Percentiles rank a stretch among this genome's conserved stretches.
Conservation (phyloP, 169 alveolate species). For the Cyclospora cayetanensis region DNA sequence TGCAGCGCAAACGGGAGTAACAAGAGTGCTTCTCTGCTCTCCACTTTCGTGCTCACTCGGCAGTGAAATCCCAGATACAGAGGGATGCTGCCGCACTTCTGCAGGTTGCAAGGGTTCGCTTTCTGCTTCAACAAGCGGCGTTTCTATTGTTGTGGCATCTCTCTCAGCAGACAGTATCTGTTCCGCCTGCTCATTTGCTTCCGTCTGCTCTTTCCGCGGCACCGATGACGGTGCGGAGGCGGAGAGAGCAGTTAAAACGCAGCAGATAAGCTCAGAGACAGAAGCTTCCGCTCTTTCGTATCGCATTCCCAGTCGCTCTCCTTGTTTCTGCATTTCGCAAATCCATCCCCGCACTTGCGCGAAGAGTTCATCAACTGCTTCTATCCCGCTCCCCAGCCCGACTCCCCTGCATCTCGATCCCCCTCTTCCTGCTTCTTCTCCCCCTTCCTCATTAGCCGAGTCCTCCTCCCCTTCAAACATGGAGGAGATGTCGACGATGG, state of each 20-base stretch:
- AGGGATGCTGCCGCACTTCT: not conserved
- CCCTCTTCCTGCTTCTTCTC: not conserved
- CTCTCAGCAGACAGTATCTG: not conserved
- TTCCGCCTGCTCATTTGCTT: not conserved
- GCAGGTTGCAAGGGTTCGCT: not conserved
- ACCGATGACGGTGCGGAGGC: not conserved
- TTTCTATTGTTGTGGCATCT: not conserved
- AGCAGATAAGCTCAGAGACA: not conserved
- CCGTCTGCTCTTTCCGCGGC: slow-evolving; percentile 12
- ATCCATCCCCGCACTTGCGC: not conserved
- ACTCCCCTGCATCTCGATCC: not conserved
- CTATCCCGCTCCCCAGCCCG: not conserved
- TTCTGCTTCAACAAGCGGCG: not conserved
- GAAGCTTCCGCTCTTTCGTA: not conserved
- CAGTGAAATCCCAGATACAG: too few species aligned
- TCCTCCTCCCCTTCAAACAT: not conserved
- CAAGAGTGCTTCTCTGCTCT: too few species aligned
- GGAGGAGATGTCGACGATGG: not conserved
- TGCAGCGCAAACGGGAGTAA: not conserved
- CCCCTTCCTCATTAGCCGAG: not conserved
- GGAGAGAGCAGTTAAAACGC: not conserved
- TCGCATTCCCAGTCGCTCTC: not conserved
- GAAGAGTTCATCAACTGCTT: slow-evolving; percentile 21
- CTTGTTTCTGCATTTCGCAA: slow-evolving; percentile 1
- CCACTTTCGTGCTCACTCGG: too few species aligned